Percentiles rank a stretch among this genome's conserved stretches.
Evolutionary conservation across 371 early-diverging fungal species (phyloP).

Genomic region (Choanephora cucurbitarum): DNA sequence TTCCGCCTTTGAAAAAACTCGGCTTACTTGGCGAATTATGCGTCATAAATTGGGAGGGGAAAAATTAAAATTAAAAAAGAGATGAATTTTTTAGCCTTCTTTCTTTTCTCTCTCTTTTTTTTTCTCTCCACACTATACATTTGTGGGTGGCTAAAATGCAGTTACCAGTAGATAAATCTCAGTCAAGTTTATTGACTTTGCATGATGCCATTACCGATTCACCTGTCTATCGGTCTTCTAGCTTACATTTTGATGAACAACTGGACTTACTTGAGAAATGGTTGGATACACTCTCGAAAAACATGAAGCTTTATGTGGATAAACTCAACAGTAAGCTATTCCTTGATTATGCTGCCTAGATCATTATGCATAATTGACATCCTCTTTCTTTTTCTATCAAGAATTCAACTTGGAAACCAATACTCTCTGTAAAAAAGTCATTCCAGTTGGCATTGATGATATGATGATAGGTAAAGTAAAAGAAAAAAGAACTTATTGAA

Average conservation of each 20-base stretch:
- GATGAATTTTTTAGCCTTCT: too few relatives aligned
- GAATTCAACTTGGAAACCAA: conserved; percentile 37
- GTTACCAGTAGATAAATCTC: neutral
- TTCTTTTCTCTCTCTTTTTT: too few relatives aligned
- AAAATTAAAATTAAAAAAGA: too few relatives aligned
- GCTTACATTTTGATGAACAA: conserved; percentile 67
- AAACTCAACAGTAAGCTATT: conserved; percentile 39
- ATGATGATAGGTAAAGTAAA: conserved; percentile 40
- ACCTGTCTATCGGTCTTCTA: conserved; percentile 66
- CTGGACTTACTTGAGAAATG: conserved; percentile 67
- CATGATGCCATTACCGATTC: conserved; percentile 63
- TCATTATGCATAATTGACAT: neutral
- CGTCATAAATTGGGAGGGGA: too few relatives aligned
- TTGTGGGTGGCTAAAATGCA: too few relatives aligned
- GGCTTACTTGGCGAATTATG: too few relatives aligned
- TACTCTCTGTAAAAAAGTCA: conserved; percentile 30
- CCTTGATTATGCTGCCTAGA: neutral
- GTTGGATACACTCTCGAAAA: conserved; percentile 54
- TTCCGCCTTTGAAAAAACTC: too few relatives aligned
- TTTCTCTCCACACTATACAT: too few relatives aligned
- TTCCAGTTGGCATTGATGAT: conserved; percentile 38
- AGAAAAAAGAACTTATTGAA: too few relatives aligned
- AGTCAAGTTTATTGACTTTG: conserved; percentile 34
- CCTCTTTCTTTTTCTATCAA: too few relatives aligned
- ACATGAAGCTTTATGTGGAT: conserved; percentile 45